Evolutionary conservation across 2,329 filamentous ascomycete species (phyloP), one percentile per base, ranked within the genome.

Genomic region (Aaosphaeria pasadenensis): DNA sequence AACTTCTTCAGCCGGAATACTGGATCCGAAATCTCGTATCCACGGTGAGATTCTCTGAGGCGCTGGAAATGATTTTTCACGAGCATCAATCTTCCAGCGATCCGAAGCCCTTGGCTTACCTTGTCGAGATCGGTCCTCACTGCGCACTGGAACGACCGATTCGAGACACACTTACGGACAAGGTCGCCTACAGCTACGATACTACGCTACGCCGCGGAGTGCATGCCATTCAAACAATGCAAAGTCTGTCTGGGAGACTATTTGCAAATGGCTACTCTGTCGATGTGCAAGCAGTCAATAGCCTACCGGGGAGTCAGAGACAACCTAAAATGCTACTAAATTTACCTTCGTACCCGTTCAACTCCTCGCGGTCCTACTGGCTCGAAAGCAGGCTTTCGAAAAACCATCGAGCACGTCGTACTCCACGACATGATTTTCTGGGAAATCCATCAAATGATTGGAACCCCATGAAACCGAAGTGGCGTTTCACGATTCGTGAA

Each of bases 1-100:
- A 7, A 32, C 29, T 43, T 11, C 30, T 28, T 3, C 4, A 38
- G 29, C 9, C 42, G 4, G 13, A 49, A n/a, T 56, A 74, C 47
- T 74, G 71, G 71, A 51, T 66, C 3, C 47, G 61, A 7, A 74
- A 74, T 49, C 66, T 72, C 58, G 46, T 72, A 7, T 59, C 50
- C 1, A 65, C 65, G 5, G 72, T 72, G 2, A 54, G 51, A n/a
- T 64, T 76, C 11, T 63, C 53, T 1, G 50, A 50, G 11, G 39
- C 46, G 17, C 17, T 24, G 2, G 33, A 11, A 36, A 11, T 13
- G 9, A 13, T 9, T 36, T 13, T 36, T 13, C 9, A 11, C 9
- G 33, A 36, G 13, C 33, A 36, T 36, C 9, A 13, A 13, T 11
- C 9, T 2, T 36, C 33, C 33, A 36, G 33, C 9, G 9, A 36